A percentile compares a stretch with the other conserved stretches of the same genome.
These are phyloP conservation scores for Dinochytrium kinnereticum DNA, from an alignment of 371 early-diverging fungal genomes.

Conservation along the genomic window DNA sequence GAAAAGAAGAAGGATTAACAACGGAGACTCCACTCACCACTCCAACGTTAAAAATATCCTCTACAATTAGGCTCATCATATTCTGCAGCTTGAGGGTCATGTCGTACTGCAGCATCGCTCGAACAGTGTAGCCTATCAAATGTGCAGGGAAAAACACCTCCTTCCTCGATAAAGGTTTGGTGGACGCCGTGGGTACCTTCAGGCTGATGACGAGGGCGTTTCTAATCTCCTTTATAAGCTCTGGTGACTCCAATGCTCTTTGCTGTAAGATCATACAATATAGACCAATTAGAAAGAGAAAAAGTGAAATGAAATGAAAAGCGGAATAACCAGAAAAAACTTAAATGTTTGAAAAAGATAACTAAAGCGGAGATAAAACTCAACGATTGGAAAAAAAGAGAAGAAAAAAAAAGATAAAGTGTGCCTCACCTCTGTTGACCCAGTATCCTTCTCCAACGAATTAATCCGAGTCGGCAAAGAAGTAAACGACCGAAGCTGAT, in stretches of 20 bases:
- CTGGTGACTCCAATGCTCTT: background rate
- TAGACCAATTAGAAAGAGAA: background rate
- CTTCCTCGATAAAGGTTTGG: background rate
- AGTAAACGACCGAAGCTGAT: background rate
- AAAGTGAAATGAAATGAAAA: too few species aligned
- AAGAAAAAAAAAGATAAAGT: background rate
- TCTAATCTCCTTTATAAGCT: background rate
- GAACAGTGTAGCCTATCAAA: slow-evolving; percentile 17
- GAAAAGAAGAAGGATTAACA: background rate
- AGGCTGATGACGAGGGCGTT: slow-evolving; percentile 21
- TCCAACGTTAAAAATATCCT: slow-evolving; percentile 12
- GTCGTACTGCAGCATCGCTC: slow-evolving; percentile 21
- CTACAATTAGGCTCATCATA: slow-evolving; percentile 6
- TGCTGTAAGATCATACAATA: background rate
- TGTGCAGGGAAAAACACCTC: slow-evolving; percentile 28
- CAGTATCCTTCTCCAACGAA: slow-evolving; percentile 12
- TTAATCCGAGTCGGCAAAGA: background rate
- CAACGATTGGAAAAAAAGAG: background rate
- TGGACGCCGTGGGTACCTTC: background rate
- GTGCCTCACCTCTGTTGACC: background rate
- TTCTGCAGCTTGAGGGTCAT: slow-evolving; percentile 29
- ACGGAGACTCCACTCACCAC: background rate
- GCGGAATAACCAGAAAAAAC: too few species aligned
- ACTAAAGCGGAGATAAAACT: background rate
- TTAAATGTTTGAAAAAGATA: too few species aligned